Evolutionary conservation across 2,329 filamentous ascomycete species (phyloP), one percentile per base, ranked within the genome.

Genomic region (Eutypa lata): DNA sequence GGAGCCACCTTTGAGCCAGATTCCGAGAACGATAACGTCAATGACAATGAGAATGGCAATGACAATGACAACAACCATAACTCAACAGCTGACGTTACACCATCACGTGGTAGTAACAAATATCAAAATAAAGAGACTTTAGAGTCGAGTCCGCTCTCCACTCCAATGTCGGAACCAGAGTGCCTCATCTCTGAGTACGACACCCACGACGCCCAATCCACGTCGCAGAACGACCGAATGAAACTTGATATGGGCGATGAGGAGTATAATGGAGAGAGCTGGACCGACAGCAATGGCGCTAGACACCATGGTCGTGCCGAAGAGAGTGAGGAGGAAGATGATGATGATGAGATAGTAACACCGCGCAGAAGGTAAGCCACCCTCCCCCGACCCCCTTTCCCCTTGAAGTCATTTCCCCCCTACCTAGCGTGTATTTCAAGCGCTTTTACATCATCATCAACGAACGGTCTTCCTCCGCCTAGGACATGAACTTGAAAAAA

Each of bases 81-180:
- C 19, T 60, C 64, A 21, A 60, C 52, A 1, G 57, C 48, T 8
- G 50, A 45, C 16, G 55, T 57, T 16, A 60, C 50, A 26, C 54
- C 48, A 24, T 61, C 62, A 7, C 61, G 64, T 21, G 48, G 54
- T 1, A 57, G 60, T 35, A 57, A 50, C 13, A 60, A 63, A 22
- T 57, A 58, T 10, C 61, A 57, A 37, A 10, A 42, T 33, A 57
- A 55, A 31, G 56, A 61, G 6, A 37, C 19, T 24, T 28, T 54
- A 16, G 62, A 63, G 47, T 67, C 66, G 5, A 67, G 65, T 52
- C 65, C 65, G 3, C 61, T 67, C 45, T 67, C 66, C 13, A 60
- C 58, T 3, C 61, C 60, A 5, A 59, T 59, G 43, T 61, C 62
- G 19, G 58, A 47, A 5, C 52, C 56, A 21, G 52, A 52, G 8